phyloP scores from a whole-genome alignment of 1,284 basidiomycete genomes.

The Trichosporon ovoides region DNA sequence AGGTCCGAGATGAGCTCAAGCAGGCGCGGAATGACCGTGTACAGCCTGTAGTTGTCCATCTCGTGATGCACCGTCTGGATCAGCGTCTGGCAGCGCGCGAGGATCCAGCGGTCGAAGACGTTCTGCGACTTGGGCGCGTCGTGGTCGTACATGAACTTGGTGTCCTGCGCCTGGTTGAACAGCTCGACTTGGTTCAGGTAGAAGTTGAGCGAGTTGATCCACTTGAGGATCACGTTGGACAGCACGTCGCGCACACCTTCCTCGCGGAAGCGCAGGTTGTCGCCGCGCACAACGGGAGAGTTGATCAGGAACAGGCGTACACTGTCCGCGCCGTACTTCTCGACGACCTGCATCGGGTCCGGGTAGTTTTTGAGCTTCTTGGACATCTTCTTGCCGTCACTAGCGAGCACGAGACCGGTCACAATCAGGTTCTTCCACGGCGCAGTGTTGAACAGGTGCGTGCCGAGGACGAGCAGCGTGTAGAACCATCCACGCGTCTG shows the following conservation, averaged over 20 bases:
- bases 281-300: conserved; percentile 95
- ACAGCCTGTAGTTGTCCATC: conserved; percentile 96
- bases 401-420: conserved; percentile 89
- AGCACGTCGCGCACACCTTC: conserved; percentile 96
- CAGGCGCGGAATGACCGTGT: conserved; percentile 93
- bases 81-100: conserved; percentile 92
- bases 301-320: conserved; percentile 98
- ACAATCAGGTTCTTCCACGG: conserved; percentile 99
- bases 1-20: conserved; percentile 91
- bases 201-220: conserved; percentile 99
- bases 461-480: conserved; percentile 90
- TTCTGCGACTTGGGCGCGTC: conserved; percentile 80
- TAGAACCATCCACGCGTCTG: conserved; percentile 99
- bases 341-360: conserved; percentile 87
- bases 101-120: conserved; percentile 98
- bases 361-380: conserved; percentile 98
- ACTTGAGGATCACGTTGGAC: conserved; percentile 91
- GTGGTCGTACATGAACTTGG: conserved; percentile 81
- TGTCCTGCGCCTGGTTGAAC: conserved; percentile 72
- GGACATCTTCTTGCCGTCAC: conserved; percentile 99
- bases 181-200: conserved; percentile 93
- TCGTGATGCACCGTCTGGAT: conserved; percentile 87
- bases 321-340: conserved; percentile 92
- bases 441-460: conserved; percentile 85
- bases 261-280: conserved; percentile 96